Evolutionary conservation across 75 land plant genomes (phyloP).

Genomic region (Pinus albicaulis): DNA sequence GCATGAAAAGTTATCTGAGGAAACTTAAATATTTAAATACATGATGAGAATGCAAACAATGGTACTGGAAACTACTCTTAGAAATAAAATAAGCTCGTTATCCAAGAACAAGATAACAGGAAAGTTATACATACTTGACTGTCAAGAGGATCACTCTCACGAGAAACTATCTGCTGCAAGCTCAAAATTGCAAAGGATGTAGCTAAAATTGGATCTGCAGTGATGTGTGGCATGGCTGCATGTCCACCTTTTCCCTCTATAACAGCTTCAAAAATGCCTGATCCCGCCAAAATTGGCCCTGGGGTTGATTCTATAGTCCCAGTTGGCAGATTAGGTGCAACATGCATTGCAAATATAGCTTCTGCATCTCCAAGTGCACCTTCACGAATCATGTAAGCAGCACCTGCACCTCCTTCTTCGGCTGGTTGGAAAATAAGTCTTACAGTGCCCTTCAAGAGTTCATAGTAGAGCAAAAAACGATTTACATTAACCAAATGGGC

Average conservation of each 20-base stretch:
- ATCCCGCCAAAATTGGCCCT: conserved; percentile 60
- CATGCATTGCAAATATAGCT: conserved; percentile 83
- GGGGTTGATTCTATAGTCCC: conserved; percentile 48
- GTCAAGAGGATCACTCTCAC: conserved; percentile 73
- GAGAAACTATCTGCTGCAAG: conserved; percentile 34
- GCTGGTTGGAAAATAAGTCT: conserved; percentile 88
- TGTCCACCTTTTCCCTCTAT: conserved; percentile 46
- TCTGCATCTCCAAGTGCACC: conserved; percentile 74
- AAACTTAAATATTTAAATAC: too few species aligned
- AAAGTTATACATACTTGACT: conserved; percentile 11
- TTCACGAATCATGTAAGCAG: conserved; percentile 26
- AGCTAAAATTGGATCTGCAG: conserved; percentile 68
- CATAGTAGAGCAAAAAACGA: too few species aligned
- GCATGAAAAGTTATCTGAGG: too few species aligned
- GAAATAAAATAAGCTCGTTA: too few species aligned
- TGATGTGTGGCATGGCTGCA: conserved; percentile 67
- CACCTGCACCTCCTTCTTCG: conserved; percentile 81
- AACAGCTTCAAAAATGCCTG: conserved; percentile 39
- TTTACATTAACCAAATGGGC: too few species aligned
- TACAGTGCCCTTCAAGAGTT: conserved; percentile 22
- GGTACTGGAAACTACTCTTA: too few species aligned
- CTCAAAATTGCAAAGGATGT: conserved; percentile 37
- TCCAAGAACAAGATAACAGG: background rate
- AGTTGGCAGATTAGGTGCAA: conserved; percentile 22
- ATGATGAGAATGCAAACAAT: too few species aligned